Base-by-base conservation (phyloP, 441 rosid genomes). In the Croton setiger region DNA sequence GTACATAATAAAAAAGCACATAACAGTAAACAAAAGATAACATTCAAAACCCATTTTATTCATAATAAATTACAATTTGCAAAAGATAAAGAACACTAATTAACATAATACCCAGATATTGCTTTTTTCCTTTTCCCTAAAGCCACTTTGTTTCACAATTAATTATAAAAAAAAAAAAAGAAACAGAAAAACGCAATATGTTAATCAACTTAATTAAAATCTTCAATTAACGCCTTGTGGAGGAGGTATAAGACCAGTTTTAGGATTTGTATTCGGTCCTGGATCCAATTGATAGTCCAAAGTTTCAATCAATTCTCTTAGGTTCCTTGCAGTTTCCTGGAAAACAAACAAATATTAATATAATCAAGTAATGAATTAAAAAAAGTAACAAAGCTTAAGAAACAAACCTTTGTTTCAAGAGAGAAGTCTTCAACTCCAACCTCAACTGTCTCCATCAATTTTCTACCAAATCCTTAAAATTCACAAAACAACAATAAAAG, bases 211-310 rank as follows among this genome's bases (percentile, higher is more conserved):
- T 64, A n/a, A 53, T 48, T 48, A 48, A 15, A 27, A 13, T 17
- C 43, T 39, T 67, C 7, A 45, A 18, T 68, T 17, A 71, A 53
- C n/a, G n/a, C 53, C 69, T 9, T 63, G 82, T n/a, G 87, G 84
- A 62, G 92, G 84, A 68, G 92, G 90, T 52, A 74, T 15, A 57
- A 23, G 76, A 10, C 88, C 86, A 57, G 79, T 68, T 71, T 54
- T 84, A 52, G 89, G 85, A 74, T 85, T 87, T 1, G 72, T 68
- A 76, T 87, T 87, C 12, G 92, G 83, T 58, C 70, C 74, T 4
- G 92, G 85, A 7, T 80, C 81, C 61, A 69, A 64, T 36, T 75
- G 43, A 64, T 87, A 87, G 67, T 87, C 92, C 85, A 78, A 35
- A 65, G 71, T 23, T 56, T 76, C 87, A 59, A 71, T 69, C 78